Base-by-base conservation (phyloP, 495 filamentous ascomycete species). In the Extremus antarcticus region DNA sequence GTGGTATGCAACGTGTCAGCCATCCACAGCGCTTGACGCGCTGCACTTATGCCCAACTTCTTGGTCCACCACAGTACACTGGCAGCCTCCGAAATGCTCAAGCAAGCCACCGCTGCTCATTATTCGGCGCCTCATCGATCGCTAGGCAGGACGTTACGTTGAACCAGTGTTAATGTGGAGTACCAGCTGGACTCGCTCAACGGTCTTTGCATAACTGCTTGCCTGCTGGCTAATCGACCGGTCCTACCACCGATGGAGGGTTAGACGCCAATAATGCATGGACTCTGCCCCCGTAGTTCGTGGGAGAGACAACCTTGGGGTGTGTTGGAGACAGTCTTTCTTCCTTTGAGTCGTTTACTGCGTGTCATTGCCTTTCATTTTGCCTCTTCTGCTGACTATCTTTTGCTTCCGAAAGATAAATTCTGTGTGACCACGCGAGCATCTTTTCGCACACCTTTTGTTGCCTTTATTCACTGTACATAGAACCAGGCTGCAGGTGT, bases 111-210 rank as follows among this genome's bases (percentile, higher is more conserved):
- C n/a, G n/a, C n/a, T n/a, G n/a, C n/a, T n/a, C n/a, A n/a, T 13
- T 35, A 35, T 4, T 4, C 29, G 29, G 29, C 29, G 29, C 15
- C 41, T 45, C 41, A 17, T 45, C 15, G 7, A 21, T n/a, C 24
- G 3, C 13, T 20, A 55, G 53, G 11, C 41, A 39, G 41, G 23
- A 3, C 41, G 24, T n/a, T 41, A 43, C 53, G 53, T 55, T 47
- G 53, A 49, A 25, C 53, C 25, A 39, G 2, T 47, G 43, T 23
- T 35, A 3, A 17, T 32, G 25, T 54, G 47, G 51, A 11, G 3
- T 24, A 40, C 51, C 51, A n/a, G n/a, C n/a, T n/a, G n/a, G n/a
- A n/a, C n/a, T n/a, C n/a, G n/a, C n/a, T n/a, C n/a, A n/a, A n/a
- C n/a, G n/a, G n/a, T n/a, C n/a, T n/a, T n/a, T n/a, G n/a, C n/a